Evolutionary conservation across 306 rosid species (phyloP).

Genomic region (Delonix regia): DNA sequence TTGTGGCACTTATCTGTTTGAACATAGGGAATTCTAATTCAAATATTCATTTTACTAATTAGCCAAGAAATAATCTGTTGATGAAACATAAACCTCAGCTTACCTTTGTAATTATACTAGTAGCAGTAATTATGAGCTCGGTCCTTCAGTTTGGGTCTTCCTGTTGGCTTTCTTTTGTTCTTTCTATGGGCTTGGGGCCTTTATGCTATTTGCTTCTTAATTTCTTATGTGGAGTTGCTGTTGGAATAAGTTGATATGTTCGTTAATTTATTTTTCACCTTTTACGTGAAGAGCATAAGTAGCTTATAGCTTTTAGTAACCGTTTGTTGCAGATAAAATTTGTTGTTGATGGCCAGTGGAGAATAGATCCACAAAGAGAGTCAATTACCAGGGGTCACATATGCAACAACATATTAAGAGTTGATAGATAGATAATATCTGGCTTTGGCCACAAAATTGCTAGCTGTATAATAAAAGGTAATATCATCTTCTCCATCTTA

Average conservation of each 20-base stretch:
- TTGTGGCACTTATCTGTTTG: too few relatives aligned
- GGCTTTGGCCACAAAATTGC: conserved; percentile 29
- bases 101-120: background rate
- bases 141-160: background rate
- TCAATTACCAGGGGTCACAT: conserved; percentile 60
- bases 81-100: background rate
- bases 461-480: conserved; percentile 37
- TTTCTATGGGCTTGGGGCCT: background rate
- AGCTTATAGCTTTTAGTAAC: conserved; percentile 15
- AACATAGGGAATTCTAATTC: background rate
- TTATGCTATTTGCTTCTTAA: background rate
- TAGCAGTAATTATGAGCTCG: background rate
- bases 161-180: background rate
- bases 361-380: conserved; percentile 72
- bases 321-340: conserved; percentile 74
- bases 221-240: background rate
- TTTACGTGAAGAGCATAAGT: conserved; percentile 6
- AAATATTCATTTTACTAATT: background rate
- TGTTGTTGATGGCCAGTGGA: conserved; percentile 90
- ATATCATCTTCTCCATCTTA: conserved; percentile 18
- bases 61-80: background rate
- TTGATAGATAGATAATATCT: conserved; percentile 49
- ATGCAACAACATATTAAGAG: conserved; percentile 82
- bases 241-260: conserved; percentile 6
- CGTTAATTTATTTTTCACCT: conserved; percentile 18